Evolutionary conservation across 768 basidiomycete genomes (phyloP).

Genomic region (Scleroderma bovista): DNA sequence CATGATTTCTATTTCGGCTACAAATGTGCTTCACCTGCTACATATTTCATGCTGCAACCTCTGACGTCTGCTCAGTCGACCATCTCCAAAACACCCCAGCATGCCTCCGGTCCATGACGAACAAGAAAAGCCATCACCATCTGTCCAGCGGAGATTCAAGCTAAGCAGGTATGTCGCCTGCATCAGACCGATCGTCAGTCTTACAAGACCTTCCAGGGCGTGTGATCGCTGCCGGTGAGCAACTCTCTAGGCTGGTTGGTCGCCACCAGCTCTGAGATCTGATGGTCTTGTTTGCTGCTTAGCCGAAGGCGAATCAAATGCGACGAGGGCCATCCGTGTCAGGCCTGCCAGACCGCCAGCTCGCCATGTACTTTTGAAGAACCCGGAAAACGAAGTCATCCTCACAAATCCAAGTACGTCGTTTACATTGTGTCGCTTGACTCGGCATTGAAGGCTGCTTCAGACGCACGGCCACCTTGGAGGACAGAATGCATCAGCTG

Average conservation of each 20-base stretch:
- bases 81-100: constrained; percentile 3
- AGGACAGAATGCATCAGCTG: constrained; percentile 85
- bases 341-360: constrained; percentile 78
- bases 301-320: constrained; percentile 84
- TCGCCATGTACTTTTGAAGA: constrained; percentile 85
- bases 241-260: constrained; percentile 1
- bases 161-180: constrained; percentile 60
- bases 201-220: constrained; percentile 44
- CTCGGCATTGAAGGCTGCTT: neutral
- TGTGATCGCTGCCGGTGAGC: constrained; percentile 89
- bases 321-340: constrained; percentile 85
- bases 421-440: constrained; percentile 2
- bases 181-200: neutral
- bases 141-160: constrained; percentile 75
- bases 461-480: constrained; percentile 76
- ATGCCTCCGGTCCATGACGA: constrained; percentile 29
- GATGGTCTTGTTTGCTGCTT: neutral
- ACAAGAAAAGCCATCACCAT: constrained; percentile 42
- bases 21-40: constrained; percentile 13
- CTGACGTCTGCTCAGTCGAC: constrained; percentile 3
- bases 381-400: constrained; percentile 78
- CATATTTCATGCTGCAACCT: constrained; percentile 20
- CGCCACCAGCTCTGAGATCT: neutral
- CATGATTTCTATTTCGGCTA: neutral
- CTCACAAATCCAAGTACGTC: constrained; percentile 83